Conservation (phyloP, 1,139 yeast species). For the Scheffersomyces insectosa region DNA sequence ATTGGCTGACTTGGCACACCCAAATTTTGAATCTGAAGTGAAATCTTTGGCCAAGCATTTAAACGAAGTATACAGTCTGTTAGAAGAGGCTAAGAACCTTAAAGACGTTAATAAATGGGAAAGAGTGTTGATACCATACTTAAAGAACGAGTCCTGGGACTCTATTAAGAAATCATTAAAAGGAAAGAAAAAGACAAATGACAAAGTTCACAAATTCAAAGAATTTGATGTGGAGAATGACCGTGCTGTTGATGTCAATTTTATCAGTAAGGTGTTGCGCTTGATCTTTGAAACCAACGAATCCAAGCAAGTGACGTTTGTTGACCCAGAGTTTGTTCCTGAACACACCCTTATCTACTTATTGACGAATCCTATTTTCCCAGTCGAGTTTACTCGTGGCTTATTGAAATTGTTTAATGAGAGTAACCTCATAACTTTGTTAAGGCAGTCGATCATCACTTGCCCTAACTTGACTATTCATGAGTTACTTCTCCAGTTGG, state of each 20-base stretch:
- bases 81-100: slow-evolving; percentile 18
- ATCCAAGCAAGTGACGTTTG: slow-evolving; percentile 18
- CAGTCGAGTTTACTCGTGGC: slow-evolving; percentile 55
- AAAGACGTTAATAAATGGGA: slow-evolving; percentile 32
- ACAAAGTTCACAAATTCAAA: slow-evolving; percentile 24
- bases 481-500: slow-evolving; percentile 58
- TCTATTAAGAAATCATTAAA: slow-evolving; percentile 19
- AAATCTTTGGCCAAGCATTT: slow-evolving; percentile 21
- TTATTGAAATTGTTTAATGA: slow-evolving; percentile 49
- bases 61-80: slow-evolving; percentile 21
- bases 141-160: slow-evolving; percentile 31
- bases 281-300: slow-evolving; percentile 37
- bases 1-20: slow-evolving; percentile 19
- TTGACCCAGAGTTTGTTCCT: slow-evolving; percentile 40
- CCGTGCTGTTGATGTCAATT: slow-evolving; percentile 61
- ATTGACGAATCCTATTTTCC: slow-evolving; percentile 85
- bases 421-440: slow-evolving; percentile 53
- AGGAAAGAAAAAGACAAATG: slow-evolving; percentile 10
- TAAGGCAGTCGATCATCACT: slow-evolving; percentile 79
- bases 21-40: slow-evolving; percentile 21
- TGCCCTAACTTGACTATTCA: slow-evolving; percentile 67
- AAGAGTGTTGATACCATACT: slow-evolving; percentile 31
- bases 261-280: slow-evolving; percentile 51
- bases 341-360: slow-evolving; percentile 68
- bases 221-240: slow-evolving; percentile 68